These are phyloP conservation scores for Ogataea philodendri DNA, from an alignment of 805 yeast genomes.

Conservation along the genomic window DNA sequence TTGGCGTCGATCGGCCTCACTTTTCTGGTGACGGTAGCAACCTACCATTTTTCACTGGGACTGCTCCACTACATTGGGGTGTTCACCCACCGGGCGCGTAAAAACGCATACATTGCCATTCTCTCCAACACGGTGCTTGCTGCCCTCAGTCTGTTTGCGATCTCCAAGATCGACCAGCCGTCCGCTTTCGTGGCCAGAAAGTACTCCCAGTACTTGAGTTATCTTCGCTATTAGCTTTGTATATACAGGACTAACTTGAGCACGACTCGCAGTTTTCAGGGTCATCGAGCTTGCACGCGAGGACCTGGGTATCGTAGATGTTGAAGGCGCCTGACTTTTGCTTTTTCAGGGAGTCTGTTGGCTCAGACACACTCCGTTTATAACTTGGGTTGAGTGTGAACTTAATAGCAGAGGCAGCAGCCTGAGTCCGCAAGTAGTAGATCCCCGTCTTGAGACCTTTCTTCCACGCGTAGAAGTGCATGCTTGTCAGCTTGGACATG, in stretches of 20 bases:
- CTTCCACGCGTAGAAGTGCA: slow-evolving; percentile 99
- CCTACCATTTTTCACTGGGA: slow-evolving; percentile 59
- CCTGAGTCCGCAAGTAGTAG: slow-evolving; percentile 96
- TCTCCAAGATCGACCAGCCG: slow-evolving; percentile 22
- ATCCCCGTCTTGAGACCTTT: slow-evolving; percentile 98
- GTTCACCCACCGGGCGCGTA: slow-evolving; percentile 40
- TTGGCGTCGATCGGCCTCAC: slow-evolving; percentile 30
- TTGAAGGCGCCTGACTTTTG: slow-evolving; percentile 10
- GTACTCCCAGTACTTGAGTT: slow-evolving; percentile 19
- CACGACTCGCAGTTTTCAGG: slow-evolving; percentile 41
- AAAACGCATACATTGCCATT: slow-evolving; percentile 43
- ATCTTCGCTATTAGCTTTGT: slow-evolving; percentile 1
- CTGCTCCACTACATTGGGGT: slow-evolving; percentile 44
- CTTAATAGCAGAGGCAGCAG: slow-evolving; percentile 96
- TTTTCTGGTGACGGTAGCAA: slow-evolving; percentile 37
- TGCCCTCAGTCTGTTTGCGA: slow-evolving; percentile 34
- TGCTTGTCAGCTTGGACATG: slow-evolving; percentile 92
- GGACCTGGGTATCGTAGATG: slow-evolving; percentile 20
- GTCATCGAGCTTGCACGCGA: slow-evolving; percentile 23
- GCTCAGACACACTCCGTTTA: slow-evolving; percentile 19
- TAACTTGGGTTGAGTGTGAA: slow-evolving; percentile 60
- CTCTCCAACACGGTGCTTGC: slow-evolving; percentile 38
- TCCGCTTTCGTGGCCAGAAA: slow-evolving; percentile 25
- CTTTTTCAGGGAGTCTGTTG: slow-evolving; percentile 10
- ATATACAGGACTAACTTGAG: slow-evolving; percentile 33